phyloP scores from a whole-genome alignment of 2,329 filamentous ascomycete species.

The Hypoxylon rubiginosum region DNA sequence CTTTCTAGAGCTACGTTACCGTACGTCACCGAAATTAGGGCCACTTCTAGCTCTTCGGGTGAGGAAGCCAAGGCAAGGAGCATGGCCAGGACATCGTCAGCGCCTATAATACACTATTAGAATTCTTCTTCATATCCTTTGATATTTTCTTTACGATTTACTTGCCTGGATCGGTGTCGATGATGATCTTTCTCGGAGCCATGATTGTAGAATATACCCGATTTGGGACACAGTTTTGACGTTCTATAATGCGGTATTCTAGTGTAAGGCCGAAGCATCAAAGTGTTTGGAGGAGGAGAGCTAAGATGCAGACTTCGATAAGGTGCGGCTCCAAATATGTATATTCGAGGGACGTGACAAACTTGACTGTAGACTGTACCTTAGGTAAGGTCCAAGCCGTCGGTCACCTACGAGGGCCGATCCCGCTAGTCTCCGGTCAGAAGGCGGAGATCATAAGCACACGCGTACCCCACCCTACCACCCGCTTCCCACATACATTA shows the following conservation, averaged over 20 bases:
- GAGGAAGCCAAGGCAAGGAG: slow-evolving; percentile 86
- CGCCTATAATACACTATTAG: slow-evolving; percentile 64
- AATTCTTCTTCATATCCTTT: background rate
- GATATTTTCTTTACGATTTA: background rate
- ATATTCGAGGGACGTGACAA: background rate
- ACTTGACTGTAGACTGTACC: background rate
- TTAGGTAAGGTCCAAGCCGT: slow-evolving; percentile 27
- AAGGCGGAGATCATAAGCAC: slow-evolving; percentile 7
- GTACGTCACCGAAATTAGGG: slow-evolving; percentile 90
- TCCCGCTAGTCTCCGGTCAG: slow-evolving; percentile 32
- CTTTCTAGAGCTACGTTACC: slow-evolving; percentile 92
- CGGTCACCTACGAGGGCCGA: slow-evolving; percentile 47
- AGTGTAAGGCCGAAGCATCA: background rate
- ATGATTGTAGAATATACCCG: slow-evolving; percentile 57
- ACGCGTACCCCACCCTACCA: background rate
- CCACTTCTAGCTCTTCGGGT: slow-evolving; percentile 86
- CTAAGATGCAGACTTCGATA: slow-evolving; percentile 16
- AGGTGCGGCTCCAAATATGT: background rate
- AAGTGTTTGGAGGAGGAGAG: background rate
- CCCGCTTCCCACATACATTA: background rate
- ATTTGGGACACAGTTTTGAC: background rate
- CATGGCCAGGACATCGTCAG: slow-evolving; percentile 92
- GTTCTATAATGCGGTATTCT: slow-evolving; percentile 1
- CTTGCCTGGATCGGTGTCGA: slow-evolving; percentile 92
- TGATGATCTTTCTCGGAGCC: slow-evolving; percentile 83